Percentiles rank a stretch among this genome's conserved stretches.
phyloP scores from a whole-genome alignment of 1,284 basidiomycete species.

The Leccinum pachyderme region DNA sequence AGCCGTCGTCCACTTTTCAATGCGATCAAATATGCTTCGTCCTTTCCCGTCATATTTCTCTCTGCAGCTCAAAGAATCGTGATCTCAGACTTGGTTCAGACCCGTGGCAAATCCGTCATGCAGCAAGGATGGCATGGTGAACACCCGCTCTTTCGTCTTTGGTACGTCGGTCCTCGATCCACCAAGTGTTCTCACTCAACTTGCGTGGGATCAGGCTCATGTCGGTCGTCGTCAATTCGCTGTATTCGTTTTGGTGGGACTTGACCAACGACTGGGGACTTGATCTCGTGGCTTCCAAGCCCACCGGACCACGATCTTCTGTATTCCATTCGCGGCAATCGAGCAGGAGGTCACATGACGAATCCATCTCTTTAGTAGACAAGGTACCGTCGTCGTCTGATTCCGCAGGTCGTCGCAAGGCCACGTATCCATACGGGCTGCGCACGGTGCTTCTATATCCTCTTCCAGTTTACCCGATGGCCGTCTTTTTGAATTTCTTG shows the following conservation, averaged over 20 bases:
- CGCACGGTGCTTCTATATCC: slow-evolving; percentile 74
- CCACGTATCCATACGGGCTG: slow-evolving; percentile 64
- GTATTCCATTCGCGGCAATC: slow-evolving; percentile 48
- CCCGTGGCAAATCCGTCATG: slow-evolving; percentile 45
- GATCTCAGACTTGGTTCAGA: slow-evolving; percentile 51
- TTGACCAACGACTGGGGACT: slow-evolving; percentile 98
- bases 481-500: slow-evolving; percentile 82
- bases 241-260: slow-evolving; percentile 99
- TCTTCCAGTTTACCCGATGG: slow-evolving; percentile 82
- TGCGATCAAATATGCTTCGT: slow-evolving; percentile 94
- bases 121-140: slow-evolving; percentile 70
- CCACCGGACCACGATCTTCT: slow-evolving; percentile 32
- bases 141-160: slow-evolving; percentile 77
- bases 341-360: slow-evolving; percentile 32
- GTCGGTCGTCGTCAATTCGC: slow-evolving; percentile 83
- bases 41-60: slow-evolving; percentile 96
- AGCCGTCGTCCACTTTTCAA: slow-evolving; percentile 83
- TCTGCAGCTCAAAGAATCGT: slow-evolving; percentile 83
- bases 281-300: slow-evolving; percentile 57
- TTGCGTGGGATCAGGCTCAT: slow-evolving; percentile 60
- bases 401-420: slow-evolving; percentile 22
- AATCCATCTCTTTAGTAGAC: slow-evolving; percentile 12
- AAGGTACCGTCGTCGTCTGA: slow-evolving; percentile 11
- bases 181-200: neutral
- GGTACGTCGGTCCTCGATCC: slow-evolving; percentile 48